phyloP scores from a whole-genome alignment of 2,329 filamentous ascomycete genomes.

The Ophiostoma quercus region DNA sequence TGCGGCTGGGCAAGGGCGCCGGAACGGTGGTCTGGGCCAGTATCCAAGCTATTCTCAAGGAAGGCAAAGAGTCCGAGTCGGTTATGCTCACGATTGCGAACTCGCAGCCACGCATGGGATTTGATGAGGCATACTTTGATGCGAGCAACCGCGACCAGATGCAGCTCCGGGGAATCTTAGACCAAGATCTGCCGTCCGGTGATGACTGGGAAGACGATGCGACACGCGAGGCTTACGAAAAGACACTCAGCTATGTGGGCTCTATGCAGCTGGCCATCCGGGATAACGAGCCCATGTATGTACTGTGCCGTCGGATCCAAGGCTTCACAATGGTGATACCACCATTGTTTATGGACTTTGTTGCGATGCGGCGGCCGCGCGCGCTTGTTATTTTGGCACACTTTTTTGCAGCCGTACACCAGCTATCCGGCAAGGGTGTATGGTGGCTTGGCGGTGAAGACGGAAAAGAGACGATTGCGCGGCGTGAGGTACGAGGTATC shows the following conservation, averaged over 20 bases:
- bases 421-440: conserved; percentile 26
- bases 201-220: conserved; percentile 29
- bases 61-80: conserved; percentile 24
- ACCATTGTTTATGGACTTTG: conserved; percentile 28
- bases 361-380: conserved; percentile 29
- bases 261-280: conserved; percentile 30
- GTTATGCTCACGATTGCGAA: conserved; percentile 26
- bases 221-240: conserved; percentile 31
- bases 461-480: conserved; percentile 27
- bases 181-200: conserved; percentile 26
- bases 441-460: conserved; percentile 31
- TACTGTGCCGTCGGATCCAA: conserved; percentile 31
- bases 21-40: conserved; percentile 31
- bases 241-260: conserved; percentile 31
- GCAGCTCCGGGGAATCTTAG: conserved; percentile 26
- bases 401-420: conserved; percentile 30
- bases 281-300: conserved; percentile 33
- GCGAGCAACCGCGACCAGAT: conserved; percentile 28
- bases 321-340: conserved; percentile 31
- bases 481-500: conserved; percentile 31
- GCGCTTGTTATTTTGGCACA: conserved; percentile 31
- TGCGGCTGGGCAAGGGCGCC: conserved; percentile 28
- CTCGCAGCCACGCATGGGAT: conserved; percentile 28
- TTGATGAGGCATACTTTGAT: conserved; percentile 31
- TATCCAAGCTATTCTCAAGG: conserved; percentile 27